phyloP scores from a whole-genome alignment of 1,139 yeast genomes.

The Blastobotrys proliferans region DNA sequence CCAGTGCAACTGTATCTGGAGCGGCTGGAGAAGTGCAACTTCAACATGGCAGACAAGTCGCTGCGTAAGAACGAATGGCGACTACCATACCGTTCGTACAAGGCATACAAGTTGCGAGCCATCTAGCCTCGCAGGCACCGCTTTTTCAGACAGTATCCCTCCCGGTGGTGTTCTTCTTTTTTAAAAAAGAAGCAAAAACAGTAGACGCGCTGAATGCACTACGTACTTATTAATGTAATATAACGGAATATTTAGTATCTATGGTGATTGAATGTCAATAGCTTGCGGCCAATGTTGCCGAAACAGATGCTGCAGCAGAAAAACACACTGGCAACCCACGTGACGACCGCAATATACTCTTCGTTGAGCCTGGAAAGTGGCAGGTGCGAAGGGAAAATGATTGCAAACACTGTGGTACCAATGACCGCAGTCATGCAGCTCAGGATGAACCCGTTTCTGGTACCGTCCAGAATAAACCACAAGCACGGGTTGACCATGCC shows the following conservation, averaged over 20 bases:
- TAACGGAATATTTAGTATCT: no score
- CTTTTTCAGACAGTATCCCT: no score
- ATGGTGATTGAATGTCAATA: slow-evolving; percentile 25
- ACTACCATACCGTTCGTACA: slow-evolving; percentile 63
- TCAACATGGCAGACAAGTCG: slow-evolving; percentile 52
- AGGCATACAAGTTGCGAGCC: slow-evolving; percentile 41
- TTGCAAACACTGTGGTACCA: slow-evolving; percentile 31
- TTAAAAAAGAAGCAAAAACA: slow-evolving; percentile 1
- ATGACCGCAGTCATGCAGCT: slow-evolving; percentile 31
- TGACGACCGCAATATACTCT: slow-evolving; percentile 31
- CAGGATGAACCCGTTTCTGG: slow-evolving; percentile 55
- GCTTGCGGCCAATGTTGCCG: slow-evolving; percentile 66
- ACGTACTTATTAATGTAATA: no score
- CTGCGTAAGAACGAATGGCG: slow-evolving; percentile 63
- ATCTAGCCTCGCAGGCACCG: slow-evolving; percentile 2
- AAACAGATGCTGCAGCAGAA: slow-evolving; percentile 66
- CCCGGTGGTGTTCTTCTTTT: no score
- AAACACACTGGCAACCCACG: slow-evolving; percentile 58
- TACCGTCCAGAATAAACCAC: slow-evolving; percentile 78
- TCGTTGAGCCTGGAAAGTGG: slow-evolving; percentile 23
- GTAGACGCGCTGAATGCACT: no score
- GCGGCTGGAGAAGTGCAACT: slow-evolving; percentile 57
- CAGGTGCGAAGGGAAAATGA: slow-evolving; percentile 29
- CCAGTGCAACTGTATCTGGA: slow-evolving; percentile 64
- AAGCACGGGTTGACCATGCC: slow-evolving; percentile 69